Base-by-base conservation (phyloP, 1,284 basidiomycete species). In the Apiotrichum porosum region DNA sequence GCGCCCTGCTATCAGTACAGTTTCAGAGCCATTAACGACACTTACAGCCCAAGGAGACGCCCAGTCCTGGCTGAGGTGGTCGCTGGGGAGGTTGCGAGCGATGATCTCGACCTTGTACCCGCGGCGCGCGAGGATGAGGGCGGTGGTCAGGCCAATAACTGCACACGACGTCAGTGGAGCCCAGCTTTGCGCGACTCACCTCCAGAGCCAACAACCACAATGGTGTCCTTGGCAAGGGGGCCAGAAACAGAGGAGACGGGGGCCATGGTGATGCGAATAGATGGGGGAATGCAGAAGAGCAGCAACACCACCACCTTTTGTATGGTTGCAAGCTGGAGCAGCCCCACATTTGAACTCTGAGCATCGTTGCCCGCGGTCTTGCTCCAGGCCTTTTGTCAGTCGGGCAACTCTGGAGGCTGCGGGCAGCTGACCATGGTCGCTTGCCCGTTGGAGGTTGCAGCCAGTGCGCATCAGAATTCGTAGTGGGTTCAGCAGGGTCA, bases 111-210 rank as follows among this genome's bases (percentile, higher is more conserved):
- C 52, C 12, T 24, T 17, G 44, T 24, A 42, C 3, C 52, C 55
- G 3, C 48, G 21, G 15, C 55, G 44, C 6, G 55, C 55, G 15
- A 57, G 52, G 23, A 51, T n/a, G 21, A 57, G 49, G 23, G 55
- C 55, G 6, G 46, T 48, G 13, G 55, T 57, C 30, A 57, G 41
- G 39, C 55, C 55, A 24, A 57, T 51, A 24, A 57, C 55, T 57
- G 42, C 26, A 28, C 26, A 28, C 26, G n/a, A n/a, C n/a, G n/a
- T n/a, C n/a, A n/a, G 15, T 15, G 14, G 30, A 36, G 30, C 3
- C 21, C 30, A 3, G 18, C 17, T 28, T 28, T 6, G 6, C 4
- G 22, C 3, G 6, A 42, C 52, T 44, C 39, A 56, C 54, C 54
- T 19, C 54, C 54, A 18, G 51, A 32, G 15, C 54, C 54, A 23